Base-by-base conservation (phyloP, 306 rosid genomes). In the Castanea mollissima region DNA sequence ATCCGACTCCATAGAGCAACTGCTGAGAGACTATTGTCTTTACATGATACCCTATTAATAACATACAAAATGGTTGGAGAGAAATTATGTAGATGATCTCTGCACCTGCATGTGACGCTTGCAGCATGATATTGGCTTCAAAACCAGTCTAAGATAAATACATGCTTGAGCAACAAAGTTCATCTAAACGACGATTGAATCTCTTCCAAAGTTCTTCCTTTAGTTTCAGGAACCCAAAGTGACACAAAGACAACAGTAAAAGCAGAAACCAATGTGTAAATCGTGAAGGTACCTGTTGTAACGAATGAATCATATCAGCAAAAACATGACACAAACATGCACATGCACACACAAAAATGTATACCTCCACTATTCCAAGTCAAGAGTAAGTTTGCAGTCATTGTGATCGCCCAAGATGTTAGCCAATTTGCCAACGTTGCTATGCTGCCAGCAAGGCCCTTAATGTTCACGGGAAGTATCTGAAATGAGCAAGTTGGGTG, bases 141-240 rank as follows among this genome's bases (percentile, higher is more conserved):
- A 18, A 29, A 31, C 16, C 78, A 23, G 78, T 41, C 27, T 25
- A 23, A 46, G 25, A 34, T 31, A n/a, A 44, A 71, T 38, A 52
- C 62, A 56, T 55, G 79, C 64, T 62, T 34, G n/a, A 64, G 55
- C 44, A 51, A 81, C 60, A 69, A 80, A 62, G 80, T 31, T 86
- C 80, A 92, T 85, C 94, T 85, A 67, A 92, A 90, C 5, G 98
- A 93, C 49, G 63, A 79, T 64, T 91, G 98, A 75, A 93, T 93
- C 86, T 93, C 98, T 86, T 91, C 98, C 79, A 93, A 82, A 65
- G 96, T 85, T 88, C 98, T 87, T 46, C 97, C 98, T 74, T 90
- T 93, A 74, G 98, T 93, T 78, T 93, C 98, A 3, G 96, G 98
- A 35, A 91, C 98, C 90, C 88, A 91, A 12, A 83, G 29, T 7